A percentile compares a stretch with the other conserved stretches of the same genome.
Conservation (phyloP, 192 early-diverging fungal species). For the Mortierella claussenii region DNA sequence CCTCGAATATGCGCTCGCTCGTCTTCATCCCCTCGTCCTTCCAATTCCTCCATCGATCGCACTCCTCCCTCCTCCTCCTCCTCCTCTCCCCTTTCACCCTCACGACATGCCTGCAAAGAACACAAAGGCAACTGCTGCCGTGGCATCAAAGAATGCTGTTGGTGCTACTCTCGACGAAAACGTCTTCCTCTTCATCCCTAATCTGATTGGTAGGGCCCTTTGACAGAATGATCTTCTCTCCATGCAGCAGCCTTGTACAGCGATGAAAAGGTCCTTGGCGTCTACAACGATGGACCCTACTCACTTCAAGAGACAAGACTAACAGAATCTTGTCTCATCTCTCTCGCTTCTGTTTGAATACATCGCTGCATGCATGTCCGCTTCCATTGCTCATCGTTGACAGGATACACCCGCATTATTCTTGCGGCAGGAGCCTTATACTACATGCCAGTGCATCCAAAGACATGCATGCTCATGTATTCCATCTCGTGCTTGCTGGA, state of each 20-base stretch:
- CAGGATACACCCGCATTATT: constrained; percentile 88
- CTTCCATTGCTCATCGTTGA: background rate
- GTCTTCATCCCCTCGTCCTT: background rate
- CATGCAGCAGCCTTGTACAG: too few relatives aligned
- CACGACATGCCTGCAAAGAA: constrained; percentile 41
- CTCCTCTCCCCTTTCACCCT: constrained; percentile 8
- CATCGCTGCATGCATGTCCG: too few relatives aligned
- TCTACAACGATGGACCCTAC: too few relatives aligned
- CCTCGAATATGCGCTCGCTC: background rate
- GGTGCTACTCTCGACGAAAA: constrained; percentile 51
- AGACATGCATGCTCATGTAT: constrained; percentile 81
- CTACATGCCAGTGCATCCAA: constrained; percentile 81
- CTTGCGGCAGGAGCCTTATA: constrained; percentile 78
- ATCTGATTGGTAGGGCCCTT: constrained; percentile 81
- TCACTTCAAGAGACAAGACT: too few relatives aligned
- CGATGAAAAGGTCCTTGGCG: too few relatives aligned
- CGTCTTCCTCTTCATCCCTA: constrained; percentile 83
- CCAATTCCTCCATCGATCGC: background rate
- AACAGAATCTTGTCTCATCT: too few relatives aligned
- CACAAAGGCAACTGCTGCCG: constrained; percentile 14
- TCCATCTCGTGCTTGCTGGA: constrained; percentile 92
- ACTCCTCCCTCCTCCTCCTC: background rate
- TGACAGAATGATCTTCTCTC: too few relatives aligned
- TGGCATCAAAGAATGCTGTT: constrained; percentile 22
- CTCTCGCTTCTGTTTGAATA: too few relatives aligned